These are phyloP conservation scores for Thelephora aurantiotincta DNA, from an alignment of 768 basidiomycete genomes.

Conservation along the genomic window DNA sequence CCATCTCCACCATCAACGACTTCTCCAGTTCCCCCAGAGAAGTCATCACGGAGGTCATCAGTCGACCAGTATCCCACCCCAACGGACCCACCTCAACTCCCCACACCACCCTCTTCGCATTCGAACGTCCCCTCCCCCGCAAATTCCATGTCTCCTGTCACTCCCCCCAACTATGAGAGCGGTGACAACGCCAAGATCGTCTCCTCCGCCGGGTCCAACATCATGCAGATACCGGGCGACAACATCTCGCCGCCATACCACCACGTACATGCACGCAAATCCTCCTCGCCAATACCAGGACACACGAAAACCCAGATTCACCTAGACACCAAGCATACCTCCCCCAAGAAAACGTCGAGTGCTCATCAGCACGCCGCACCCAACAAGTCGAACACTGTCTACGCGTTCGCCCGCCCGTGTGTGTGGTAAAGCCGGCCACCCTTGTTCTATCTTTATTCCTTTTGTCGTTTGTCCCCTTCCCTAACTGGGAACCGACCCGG, in stretches of 20 bases:
- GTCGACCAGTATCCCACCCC: constrained; percentile 8
- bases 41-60: constrained; percentile 3
- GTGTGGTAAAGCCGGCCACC: background rate
- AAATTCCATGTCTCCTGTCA: constrained; percentile 16
- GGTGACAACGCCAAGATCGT: constrained; percentile 11
- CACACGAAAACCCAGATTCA: background rate
- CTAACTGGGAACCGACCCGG: too few species aligned
- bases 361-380: background rate
- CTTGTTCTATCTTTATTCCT: too few species aligned
- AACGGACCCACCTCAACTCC: constrained; percentile 11
- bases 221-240: background rate
- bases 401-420: background rate
- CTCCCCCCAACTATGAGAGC: constrained; percentile 15
- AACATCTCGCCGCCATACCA: background rate
- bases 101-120: constrained; percentile 18
- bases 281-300: background rate
- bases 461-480: too few species aligned
- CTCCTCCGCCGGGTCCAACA: background rate
- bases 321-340: background rate
- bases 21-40: background rate
- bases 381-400: background rate
- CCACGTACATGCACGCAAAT: background rate
- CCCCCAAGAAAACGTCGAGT: background rate
- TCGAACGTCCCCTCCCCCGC: constrained; percentile 18
- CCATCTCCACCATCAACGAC: constrained; percentile 1